phyloP scores from a whole-genome alignment of 2,329 filamentous ascomycete species.

The Hymenoscyphus scutula region DNA sequence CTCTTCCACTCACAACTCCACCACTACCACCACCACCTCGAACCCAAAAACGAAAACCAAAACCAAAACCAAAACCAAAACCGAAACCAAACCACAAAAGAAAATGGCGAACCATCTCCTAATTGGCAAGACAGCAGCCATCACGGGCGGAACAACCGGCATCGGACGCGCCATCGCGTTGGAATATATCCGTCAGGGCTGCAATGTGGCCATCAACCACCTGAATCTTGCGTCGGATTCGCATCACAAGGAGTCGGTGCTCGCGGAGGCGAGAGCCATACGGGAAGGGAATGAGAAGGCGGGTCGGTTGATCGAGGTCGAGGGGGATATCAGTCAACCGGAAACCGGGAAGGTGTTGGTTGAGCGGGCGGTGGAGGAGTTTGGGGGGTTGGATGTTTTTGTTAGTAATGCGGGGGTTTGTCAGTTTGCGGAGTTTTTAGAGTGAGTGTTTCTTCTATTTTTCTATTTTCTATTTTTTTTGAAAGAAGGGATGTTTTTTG shows the following conservation, averaged over 20 bases:
- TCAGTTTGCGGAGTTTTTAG: constrained; percentile 82
- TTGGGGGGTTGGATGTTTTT: constrained; percentile 69
- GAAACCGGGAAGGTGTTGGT: constrained; percentile 70
- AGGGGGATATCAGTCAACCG: constrained; percentile 75
- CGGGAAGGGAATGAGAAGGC: constrained; percentile 43
- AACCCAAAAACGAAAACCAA: too few relatives aligned
- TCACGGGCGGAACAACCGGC: constrained; percentile 82
- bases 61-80: constrained; percentile 9
- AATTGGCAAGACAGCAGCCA: constrained; percentile 73
- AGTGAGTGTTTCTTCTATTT: constrained; percentile 43
- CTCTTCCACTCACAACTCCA: not conserved
- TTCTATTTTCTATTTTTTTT: constrained; percentile 2
- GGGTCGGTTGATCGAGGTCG: constrained; percentile 60
- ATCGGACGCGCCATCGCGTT: constrained; percentile 85
- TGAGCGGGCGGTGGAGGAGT: constrained; percentile 58
- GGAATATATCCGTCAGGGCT: constrained; percentile 74
- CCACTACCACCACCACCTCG: too few relatives aligned
- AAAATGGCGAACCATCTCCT: constrained; percentile 51
- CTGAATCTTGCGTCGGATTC: constrained; percentile 57
- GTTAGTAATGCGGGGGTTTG: constrained; percentile 89
- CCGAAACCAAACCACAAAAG: not conserved
- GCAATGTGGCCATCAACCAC: constrained; percentile 78
- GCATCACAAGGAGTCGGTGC: constrained; percentile 51
- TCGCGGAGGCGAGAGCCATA: constrained; percentile 51
- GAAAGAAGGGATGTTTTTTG: not conserved